Conservation (phyloP, 1,139 yeast species). For the Sugiyamaella pinicola region DNA sequence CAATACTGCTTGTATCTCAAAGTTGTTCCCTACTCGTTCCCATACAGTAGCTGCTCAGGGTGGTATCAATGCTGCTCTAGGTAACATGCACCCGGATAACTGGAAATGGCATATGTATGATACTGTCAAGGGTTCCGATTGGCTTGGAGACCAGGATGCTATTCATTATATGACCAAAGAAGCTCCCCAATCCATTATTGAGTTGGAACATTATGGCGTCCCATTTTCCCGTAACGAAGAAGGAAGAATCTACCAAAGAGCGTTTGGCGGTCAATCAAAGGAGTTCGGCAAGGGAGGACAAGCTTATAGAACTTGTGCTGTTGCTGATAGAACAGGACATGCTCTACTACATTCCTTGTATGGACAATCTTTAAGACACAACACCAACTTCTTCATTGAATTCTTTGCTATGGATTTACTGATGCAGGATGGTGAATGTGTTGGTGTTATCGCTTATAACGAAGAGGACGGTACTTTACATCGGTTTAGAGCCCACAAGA, state of each 20-base stretch:
- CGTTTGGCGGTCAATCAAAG: conserved; percentile 96
- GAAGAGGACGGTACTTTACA: conserved; percentile 99
- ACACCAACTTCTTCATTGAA: conserved; percentile 97
- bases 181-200: conserved; percentile 94
- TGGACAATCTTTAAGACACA: conserved; percentile 95
- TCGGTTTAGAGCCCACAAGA: conserved; percentile 95
- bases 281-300: conserved; percentile 98
- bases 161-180: conserved; percentile 99
- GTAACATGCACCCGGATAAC: conserved; percentile 96
- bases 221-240: conserved; percentile 97
- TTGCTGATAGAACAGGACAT: conserved; percentile 98
- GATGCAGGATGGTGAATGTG: conserved; percentile 95
- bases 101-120: conserved; percentile 99
- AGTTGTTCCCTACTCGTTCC: conserved; percentile 96
- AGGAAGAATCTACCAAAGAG: conserved; percentile 97
- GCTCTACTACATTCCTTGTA: conserved; percentile 93
- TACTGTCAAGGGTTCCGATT: conserved; percentile 99
- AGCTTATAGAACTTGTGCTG: conserved; percentile 99
- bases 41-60: conserved; percentile 99
- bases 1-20: conserved; percentile 96
- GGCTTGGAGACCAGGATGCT: conserved; percentile 99
- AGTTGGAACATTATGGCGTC: conserved; percentile 96
- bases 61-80: conserved; percentile 96
- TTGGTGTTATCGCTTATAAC: conserved; percentile 96
- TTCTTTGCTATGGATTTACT: conserved; percentile 93